These are phyloP conservation scores for Kingdonia uniflora DNA, from an alignment of 164 flowering plant species.

Conservation along the genomic window DNA sequence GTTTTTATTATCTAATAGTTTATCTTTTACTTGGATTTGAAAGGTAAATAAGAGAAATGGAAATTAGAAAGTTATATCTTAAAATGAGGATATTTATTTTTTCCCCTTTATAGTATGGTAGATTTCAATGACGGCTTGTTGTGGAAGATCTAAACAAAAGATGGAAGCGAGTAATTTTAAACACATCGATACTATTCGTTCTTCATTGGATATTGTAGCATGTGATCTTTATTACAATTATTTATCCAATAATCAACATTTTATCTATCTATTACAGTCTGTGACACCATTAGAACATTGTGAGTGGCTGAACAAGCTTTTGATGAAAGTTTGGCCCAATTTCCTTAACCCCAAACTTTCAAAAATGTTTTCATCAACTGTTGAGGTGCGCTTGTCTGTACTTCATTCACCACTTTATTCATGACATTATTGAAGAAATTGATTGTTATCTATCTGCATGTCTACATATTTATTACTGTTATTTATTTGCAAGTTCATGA, in stretches of 20 bases:
- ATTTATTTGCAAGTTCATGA: no score
- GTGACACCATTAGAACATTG: conserved; percentile 83
- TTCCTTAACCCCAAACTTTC: conserved; percentile 65
- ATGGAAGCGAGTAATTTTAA: conserved; percentile 54
- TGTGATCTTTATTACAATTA: neutral
- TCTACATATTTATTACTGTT: neutral
- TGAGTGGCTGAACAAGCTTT: conserved; percentile 83
- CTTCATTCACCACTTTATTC: no score
- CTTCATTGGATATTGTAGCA: neutral
- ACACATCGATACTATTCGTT: conserved; percentile 38
- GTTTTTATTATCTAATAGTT: no score
- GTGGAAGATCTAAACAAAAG: conserved; percentile 78
- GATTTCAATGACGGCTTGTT: conserved; percentile 41
- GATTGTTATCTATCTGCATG: neutral
- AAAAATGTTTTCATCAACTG: conserved; percentile 48
- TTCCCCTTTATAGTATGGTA: conserved; percentile 53
- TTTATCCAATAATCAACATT: neutral
- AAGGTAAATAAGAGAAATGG: no score
- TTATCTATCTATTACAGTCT: conserved; percentile 34
- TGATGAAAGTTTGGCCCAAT: conserved; percentile 72
- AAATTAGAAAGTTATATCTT: no score
- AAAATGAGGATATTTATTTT: neutral
- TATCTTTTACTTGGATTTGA: no score
- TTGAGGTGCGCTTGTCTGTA: conserved; percentile 46
- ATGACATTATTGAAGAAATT: neutral